Base-by-base conservation (phyloP, 768 basidiomycete genomes). In the Glaciozyma martinii region DNA sequence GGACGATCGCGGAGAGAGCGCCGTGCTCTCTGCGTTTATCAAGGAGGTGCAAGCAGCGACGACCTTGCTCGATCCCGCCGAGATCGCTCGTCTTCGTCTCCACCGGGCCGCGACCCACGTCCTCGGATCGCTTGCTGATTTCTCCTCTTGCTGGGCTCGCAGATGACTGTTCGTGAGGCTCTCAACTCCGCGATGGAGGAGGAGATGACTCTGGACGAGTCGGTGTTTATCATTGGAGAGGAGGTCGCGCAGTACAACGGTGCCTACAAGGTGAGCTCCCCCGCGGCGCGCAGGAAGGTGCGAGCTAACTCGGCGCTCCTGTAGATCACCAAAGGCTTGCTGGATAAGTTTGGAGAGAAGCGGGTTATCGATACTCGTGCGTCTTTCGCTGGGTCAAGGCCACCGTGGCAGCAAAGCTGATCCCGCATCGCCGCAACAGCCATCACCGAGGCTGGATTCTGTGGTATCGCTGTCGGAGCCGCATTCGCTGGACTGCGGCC, bases 121-220 rank as follows among this genome's bases (percentile, higher is more conserved):
- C 46, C 19, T n/a, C 19, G 8, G 19, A 19, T 21, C 46, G 46
- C n/a, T 47, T 13, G 37, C 37, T 40, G 37, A 40, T 40, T 40
- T 13, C 12, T 33, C 10, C 6, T 33, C 33, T 40, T 13, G 37
- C n/a, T 40, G 18, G 21, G 32, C 46, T 13, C 37, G 32, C 58
- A 92, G 90, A 90, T 94, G 93, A 98, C 92, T 61, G 94, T 95
- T 67, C 90, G 95, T 75, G 95, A 99, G 62, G 95, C 95, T 52
- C 86, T 99, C 70, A 98, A 97, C 79, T 79, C 86, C 61, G 95
- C 95, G 33, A 92, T 99, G 89, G 95, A 97, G 80, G 95, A 99
- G 80, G 95, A 99, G 80, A 98, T 99, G 95, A 77, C 86, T 73
- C 86, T 90, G 53, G 95, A 99, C 78, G 89, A 93, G 76, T 86